Base-by-base conservation (phyloP, 2,329 filamentous ascomycete species). In the Paraphoma sp. region DNA sequence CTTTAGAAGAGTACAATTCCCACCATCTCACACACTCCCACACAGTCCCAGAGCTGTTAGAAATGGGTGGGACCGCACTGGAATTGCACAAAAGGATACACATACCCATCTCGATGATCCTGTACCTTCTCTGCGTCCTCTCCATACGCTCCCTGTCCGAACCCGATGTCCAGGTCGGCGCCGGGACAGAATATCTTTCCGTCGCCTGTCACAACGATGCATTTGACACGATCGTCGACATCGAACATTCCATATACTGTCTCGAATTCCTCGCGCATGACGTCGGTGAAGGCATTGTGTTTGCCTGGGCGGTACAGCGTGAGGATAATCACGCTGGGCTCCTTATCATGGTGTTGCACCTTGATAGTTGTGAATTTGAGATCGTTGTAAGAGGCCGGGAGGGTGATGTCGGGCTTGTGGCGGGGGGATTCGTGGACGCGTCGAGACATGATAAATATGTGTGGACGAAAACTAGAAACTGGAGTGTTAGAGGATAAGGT, bases 231-330 rank as follows among this genome's bases (percentile, higher is more conserved):
- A 51, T 84, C 80, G 56, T 87, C 84, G 23, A 80, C 72, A 58
- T 85, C 82, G 66, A 86, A 81, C 65, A 81, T 79, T 50, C 66
- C 70, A 62, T 82, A 84, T 11, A 84, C 85, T 3, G 75, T 62
- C 56, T 86, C 82, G 30, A 92, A 80, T 65, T 89, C 87, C 14
- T 76, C 68, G 65, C 84, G 83, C 87, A 91, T 91, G 12, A 76
- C 79, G 17, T 82, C 78, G 3, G 87, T 91, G 75, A 91, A 91
- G 57, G 87, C 88, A 82, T 92, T 91, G 76, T 87, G 82, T 56
- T 86, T 86, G 10, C 78, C 74, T 0, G 89, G 89, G 16, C 89
- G 85, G 76, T 89, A 81, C 41, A 91, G 82, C 2, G 84, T 84
- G 33, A 91, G 74, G 59, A 90, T 73, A 48, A 91, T 81, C 49